Percentiles rank a stretch among this genome's conserved stretches.
Conservation (phyloP, 169 alveolate species). For the Neospora caninum region DNA sequence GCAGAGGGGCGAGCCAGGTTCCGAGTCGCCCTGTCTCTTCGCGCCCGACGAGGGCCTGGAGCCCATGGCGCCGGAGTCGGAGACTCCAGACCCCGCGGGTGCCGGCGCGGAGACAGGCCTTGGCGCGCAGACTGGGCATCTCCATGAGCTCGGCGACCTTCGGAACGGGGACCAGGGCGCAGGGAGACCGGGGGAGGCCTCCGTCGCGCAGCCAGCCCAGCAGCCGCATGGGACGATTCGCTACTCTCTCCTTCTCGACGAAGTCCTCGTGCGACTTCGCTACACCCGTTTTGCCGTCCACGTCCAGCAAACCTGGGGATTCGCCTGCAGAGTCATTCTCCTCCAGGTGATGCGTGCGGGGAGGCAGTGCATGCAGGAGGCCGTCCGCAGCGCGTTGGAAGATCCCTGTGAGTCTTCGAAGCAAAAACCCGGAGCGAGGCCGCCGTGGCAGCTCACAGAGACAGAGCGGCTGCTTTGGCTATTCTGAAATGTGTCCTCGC, state of each 20-base stretch:
- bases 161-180: not conserved
- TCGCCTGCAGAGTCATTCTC: constrained; percentile 35
- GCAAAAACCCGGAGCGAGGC: not conserved
- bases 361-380: constrained; percentile 51
- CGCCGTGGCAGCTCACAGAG: too few species aligned
- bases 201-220: not conserved
- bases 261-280: constrained; percentile 42
- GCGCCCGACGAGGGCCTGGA: constrained; percentile 29
- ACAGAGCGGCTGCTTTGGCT: too few species aligned
- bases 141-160: not conserved
- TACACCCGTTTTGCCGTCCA: constrained; percentile 40
- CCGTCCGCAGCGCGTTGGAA: constrained; percentile 33
- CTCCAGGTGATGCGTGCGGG: constrained; percentile 61
- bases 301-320: constrained; percentile 42
- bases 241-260: constrained; percentile 44
- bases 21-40: constrained; percentile 27
- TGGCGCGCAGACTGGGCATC: not conserved
- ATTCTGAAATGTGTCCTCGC: too few species aligned
- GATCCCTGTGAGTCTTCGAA: constrained; percentile 38
- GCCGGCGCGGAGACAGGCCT: constrained; percentile 14
- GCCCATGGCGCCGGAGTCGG: not conserved
- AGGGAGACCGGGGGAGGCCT: not conserved
- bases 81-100: too few species aligned
- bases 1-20: not conserved
- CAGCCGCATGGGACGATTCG: constrained; percentile 52